A percentile compares a stretch with the other conserved stretches of the same genome.
phyloP scores from a whole-genome alignment of 805 yeast genomes.

The fission yeast (Schizosaccharomyces pombe) region DNA sequence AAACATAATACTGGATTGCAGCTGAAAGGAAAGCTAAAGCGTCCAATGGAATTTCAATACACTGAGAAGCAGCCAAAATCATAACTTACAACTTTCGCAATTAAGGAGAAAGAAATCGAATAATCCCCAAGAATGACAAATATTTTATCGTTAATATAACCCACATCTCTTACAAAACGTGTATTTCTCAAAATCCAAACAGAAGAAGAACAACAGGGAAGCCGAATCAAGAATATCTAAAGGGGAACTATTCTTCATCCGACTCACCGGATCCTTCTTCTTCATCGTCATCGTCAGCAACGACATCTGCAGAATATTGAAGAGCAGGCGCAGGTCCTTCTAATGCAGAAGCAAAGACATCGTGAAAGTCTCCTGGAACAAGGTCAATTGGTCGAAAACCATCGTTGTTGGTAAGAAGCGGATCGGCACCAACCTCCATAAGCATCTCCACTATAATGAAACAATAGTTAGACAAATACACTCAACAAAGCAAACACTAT shows the following conservation, averaged over 20 bases:
- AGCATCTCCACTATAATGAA: neutral
- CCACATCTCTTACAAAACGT: no score
- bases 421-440: constrained; percentile 1
- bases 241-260: neutral
- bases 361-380: constrained; percentile 2
- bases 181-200: no score
- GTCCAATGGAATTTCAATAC: no score
- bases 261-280: neutral
- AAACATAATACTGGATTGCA: no score
- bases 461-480: neutral
- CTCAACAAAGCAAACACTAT: neutral
- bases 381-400: neutral
- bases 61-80: no score
- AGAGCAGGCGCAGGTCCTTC: neutral
- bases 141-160: no score
- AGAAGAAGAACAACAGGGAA: no score
- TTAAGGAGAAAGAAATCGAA: no score
- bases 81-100: no score
- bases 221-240: no score
- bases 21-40: no score
- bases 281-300: constrained; percentile 2
- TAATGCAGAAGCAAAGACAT: neutral
- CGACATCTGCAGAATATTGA: neutral
- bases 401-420: neutral
- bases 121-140: no score